Conservation (phyloP, 1,284 basidiomycete genomes). For the Sanguinoderma infundibulare region DNA sequence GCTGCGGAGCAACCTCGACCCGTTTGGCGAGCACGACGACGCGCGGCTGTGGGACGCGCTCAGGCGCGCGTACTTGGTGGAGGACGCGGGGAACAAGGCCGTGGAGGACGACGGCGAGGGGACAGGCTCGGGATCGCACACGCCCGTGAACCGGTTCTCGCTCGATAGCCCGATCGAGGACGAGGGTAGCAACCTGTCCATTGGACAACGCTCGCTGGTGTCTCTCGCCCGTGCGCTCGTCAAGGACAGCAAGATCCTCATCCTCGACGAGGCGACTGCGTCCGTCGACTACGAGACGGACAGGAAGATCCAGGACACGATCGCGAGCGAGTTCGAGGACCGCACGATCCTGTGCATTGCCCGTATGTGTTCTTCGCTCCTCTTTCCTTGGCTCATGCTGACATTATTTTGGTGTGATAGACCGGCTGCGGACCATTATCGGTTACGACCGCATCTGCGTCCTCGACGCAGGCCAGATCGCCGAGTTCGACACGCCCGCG, state of each 20-base stretch:
- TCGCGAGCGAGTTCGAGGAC: slow-evolving; percentile 79
- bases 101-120: slow-evolving; percentile 13
- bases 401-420: slow-evolving; percentile 34
- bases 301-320: slow-evolving; percentile 85
- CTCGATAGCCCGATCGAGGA: slow-evolving; percentile 85
- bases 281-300: slow-evolving; percentile 87
- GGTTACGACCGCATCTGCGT: slow-evolving; percentile 79
- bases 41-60: slow-evolving; percentile 83
- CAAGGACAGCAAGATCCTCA: slow-evolving; percentile 76
- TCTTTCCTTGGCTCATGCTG: not conserved
- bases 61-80: slow-evolving; percentile 78
- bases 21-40: slow-evolving; percentile 80
- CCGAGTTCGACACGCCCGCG: slow-evolving; percentile 75
- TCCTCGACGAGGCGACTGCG: slow-evolving; percentile 81
- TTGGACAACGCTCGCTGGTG: slow-evolving; percentile 68
- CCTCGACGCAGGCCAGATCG: slow-evolving; percentile 71
- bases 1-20: slow-evolving; percentile 81
- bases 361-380: slow-evolving; percentile 46
- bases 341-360: slow-evolving; percentile 84
- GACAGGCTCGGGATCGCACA: slow-evolving; percentile 19
- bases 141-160: slow-evolving; percentile 52
- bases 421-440: slow-evolving; percentile 78
- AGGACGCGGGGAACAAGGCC: slow-evolving; percentile 35
- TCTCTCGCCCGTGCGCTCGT: slow-evolving; percentile 84
- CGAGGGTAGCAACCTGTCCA: slow-evolving; percentile 78